These are phyloP conservation scores for Endotrypanum monterogeii DNA, from an alignment of 208 protist species.

Conservation along the genomic window DNA sequence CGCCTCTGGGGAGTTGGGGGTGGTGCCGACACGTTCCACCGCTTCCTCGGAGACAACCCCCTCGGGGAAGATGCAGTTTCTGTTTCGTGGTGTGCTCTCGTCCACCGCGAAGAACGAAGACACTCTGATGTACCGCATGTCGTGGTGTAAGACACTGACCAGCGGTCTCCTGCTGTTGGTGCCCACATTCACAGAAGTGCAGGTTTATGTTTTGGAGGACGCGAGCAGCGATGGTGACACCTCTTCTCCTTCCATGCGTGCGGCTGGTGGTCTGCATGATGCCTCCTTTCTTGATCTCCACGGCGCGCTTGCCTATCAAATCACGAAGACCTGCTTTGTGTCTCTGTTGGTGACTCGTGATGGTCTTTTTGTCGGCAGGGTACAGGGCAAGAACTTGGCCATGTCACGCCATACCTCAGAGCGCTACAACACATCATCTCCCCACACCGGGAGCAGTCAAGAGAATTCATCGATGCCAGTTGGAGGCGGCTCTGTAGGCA, in stretches of 20 bases:
- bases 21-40: slow-evolving; percentile 22
- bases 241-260: slow-evolving; percentile 21
- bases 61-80: slow-evolving; percentile 15
- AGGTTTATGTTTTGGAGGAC: slow-evolving; percentile 30
- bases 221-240: background rate
- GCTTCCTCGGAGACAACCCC: background rate
- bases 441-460: background rate
- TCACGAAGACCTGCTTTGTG: slow-evolving; percentile 37
- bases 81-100: slow-evolving; percentile 48
- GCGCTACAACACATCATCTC: slow-evolving; percentile 20
- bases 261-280: slow-evolving; percentile 38
- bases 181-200: slow-evolving; percentile 48
- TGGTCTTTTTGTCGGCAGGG: slow-evolving; percentile 54
- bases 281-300: slow-evolving; percentile 41
- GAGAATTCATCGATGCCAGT: background rate
- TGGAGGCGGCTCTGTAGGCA: background rate
- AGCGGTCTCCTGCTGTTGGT: slow-evolving; percentile 51
- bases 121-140: slow-evolving; percentile 44
- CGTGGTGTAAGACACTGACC: slow-evolving; percentile 44
- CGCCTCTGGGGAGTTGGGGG: slow-evolving; percentile 52
- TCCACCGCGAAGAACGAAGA: slow-evolving; percentile 51
- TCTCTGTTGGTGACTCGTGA: slow-evolving; percentile 39
- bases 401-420: slow-evolving; percentile 55
- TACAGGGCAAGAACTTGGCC: slow-evolving; percentile 45
- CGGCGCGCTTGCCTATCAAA: slow-evolving; percentile 37